Percentiles rank a stretch among this genome's conserved stretches.
Evolutionary conservation across 176 grass and related monocot genomes (phyloP).

Genomic region (Oryza meridionalis): DNA sequence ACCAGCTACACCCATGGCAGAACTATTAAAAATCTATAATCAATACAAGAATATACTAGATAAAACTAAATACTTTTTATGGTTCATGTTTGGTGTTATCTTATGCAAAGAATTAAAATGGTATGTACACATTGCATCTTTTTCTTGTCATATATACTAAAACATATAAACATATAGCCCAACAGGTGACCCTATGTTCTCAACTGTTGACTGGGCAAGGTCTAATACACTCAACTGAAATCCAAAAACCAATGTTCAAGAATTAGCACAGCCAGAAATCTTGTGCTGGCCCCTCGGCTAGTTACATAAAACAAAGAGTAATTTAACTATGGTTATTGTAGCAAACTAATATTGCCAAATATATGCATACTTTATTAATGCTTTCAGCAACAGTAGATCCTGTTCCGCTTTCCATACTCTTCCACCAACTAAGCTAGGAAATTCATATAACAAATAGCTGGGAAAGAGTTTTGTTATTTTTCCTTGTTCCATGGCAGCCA

Average conservation of each 20-base stretch:
- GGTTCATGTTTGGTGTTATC: background rate
- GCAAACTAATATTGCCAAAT: slow-evolving; percentile 30
- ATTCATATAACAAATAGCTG: slow-evolving; percentile 61
- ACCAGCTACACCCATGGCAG: background rate
- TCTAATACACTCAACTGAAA: background rate
- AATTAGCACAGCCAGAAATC: slow-evolving; percentile 27
- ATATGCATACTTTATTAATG: slow-evolving; percentile 69
- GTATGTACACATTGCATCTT: background rate
- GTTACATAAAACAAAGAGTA: slow-evolving; percentile 29
- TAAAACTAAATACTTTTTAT: background rate
- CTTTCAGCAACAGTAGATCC: slow-evolving; percentile 75
- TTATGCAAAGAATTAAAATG: background rate
- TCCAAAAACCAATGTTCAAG: slow-evolving; percentile 14
- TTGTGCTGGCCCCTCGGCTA: slow-evolving; percentile 16
- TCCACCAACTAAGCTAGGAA: slow-evolving; percentile 67
- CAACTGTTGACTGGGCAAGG: background rate
- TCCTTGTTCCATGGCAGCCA: slow-evolving; percentile 52
- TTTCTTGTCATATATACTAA: background rate
- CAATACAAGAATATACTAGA: slow-evolving; percentile 6
- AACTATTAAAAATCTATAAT: slow-evolving; percentile 5
- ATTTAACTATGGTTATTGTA: slow-evolving; percentile 4
- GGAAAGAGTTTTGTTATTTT: slow-evolving; percentile 58
- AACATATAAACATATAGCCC: background rate
- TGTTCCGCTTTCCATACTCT: slow-evolving; percentile 75
- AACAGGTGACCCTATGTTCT: slow-evolving; percentile 14